phyloP scores from a whole-genome alignment of 257 asterid species.

The Nicotiana obtusifolia region DNA sequence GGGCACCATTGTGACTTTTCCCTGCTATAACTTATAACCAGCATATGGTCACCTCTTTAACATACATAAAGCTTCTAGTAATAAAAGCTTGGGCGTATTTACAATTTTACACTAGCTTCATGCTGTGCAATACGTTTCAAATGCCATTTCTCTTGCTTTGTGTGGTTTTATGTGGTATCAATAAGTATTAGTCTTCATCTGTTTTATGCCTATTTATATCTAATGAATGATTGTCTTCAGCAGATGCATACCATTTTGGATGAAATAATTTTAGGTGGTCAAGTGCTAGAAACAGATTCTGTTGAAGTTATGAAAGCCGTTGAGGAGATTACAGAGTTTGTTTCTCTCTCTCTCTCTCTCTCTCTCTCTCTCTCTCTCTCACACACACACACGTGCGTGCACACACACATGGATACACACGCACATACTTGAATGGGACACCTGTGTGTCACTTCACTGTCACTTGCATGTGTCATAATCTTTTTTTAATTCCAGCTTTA shows the following conservation, averaged over 20 bases:
- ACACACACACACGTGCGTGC: background rate
- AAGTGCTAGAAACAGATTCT: conserved; percentile 31
- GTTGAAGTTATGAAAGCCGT: conserved; percentile 22
- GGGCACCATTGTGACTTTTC: background rate
- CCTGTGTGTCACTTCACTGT: background rate
- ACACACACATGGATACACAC: background rate
- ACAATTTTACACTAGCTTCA: background rate
- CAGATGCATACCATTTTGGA: conserved; percentile 33
- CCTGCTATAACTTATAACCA: background rate
- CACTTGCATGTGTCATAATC: background rate
- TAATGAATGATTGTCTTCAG: background rate
- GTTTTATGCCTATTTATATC: background rate
- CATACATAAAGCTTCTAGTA: background rate
- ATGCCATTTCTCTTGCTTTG: background rate
- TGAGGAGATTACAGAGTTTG: conserved; percentile 27
- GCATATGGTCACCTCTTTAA: background rate
- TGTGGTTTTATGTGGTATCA: background rate
- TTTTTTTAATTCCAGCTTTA: background rate
- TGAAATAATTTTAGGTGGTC: conserved; percentile 35
- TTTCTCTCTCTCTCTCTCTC: conserved; percentile 6
- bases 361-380: background rate
- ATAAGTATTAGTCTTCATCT: background rate
- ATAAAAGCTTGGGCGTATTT: background rate
- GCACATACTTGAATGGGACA: background rate
- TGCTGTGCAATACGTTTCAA: background rate